These are phyloP conservation scores for Rhizopogon vesiculosus DNA, from an alignment of 768 basidiomycete species.

Conservation along the genomic window DNA sequence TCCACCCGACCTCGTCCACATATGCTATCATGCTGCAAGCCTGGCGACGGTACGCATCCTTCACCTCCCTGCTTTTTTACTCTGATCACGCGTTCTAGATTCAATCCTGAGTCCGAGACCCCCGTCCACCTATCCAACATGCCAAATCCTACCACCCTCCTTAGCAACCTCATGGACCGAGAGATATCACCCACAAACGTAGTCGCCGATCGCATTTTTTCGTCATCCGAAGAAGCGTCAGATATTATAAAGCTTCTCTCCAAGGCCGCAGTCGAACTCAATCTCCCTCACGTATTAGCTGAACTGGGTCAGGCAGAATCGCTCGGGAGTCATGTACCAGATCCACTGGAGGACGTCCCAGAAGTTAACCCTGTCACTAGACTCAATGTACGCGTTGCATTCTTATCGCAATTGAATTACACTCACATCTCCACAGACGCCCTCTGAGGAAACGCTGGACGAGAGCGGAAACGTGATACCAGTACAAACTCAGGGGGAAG, in stretches of 20 bases:
- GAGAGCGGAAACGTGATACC: constrained; percentile 15
- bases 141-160: constrained; percentile 25
- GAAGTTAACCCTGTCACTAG: constrained; percentile 59
- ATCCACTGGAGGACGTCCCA: constrained; percentile 49
- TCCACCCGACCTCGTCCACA: constrained; percentile 50
- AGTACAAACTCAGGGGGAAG: constrained; percentile 26
- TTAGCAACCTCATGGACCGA: constrained; percentile 42
- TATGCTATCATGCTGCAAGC: constrained; percentile 68
- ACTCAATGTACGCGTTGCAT: constrained; percentile 29
- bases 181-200: constrained; percentile 47
- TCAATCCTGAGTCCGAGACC: constrained; percentile 30
- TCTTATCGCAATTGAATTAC: not conserved
- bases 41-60: constrained; percentile 44
- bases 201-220: constrained; percentile 53
- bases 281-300: constrained; percentile 42
- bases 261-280: constrained; percentile 53
- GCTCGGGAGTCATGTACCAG: constrained; percentile 34
- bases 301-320: constrained; percentile 55
- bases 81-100: constrained; percentile 26
- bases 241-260: constrained; percentile 54
- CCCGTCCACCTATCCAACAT: constrained; percentile 12
- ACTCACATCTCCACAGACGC: constrained; percentile 6
- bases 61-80: not conserved
- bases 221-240: constrained; percentile 50
- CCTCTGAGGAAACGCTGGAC: constrained; percentile 14